Evolutionary conservation across 2,329 filamentous ascomycete species (phyloP).

Genomic region (Dissoconium aciculare): DNA sequence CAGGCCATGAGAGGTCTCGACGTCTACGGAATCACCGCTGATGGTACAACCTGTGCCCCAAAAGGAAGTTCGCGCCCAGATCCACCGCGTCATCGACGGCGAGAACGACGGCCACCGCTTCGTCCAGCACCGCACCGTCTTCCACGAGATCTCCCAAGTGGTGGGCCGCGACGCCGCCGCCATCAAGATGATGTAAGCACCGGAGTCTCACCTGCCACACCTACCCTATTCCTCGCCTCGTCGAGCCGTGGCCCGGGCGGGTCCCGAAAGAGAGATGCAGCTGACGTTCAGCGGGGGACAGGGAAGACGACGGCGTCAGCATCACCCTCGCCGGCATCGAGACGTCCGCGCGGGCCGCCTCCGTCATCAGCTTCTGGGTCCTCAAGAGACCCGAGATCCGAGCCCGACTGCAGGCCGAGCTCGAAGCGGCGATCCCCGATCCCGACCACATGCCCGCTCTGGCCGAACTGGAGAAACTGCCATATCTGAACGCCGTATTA

Average conservation of each 20-base stretch:
- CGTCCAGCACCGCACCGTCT: too few relatives aligned
- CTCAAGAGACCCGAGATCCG: conserved; percentile 23
- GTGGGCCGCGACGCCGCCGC: conserved; percentile 2
- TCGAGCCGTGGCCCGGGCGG: conserved; percentile 23
- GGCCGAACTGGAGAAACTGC: conserved; percentile 8
- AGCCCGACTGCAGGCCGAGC: conserved; percentile 25
- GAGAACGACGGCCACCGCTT: too few relatives aligned
- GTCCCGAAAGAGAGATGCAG: too few relatives aligned
- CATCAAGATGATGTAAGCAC: conserved; percentile 3
- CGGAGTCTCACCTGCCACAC: conserved; percentile 5
- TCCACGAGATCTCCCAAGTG: conserved; percentile 2
- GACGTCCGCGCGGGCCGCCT: conserved; percentile 30
- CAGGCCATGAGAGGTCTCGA: too few relatives aligned
- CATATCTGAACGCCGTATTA: conserved; percentile 8
- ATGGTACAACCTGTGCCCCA: too few relatives aligned
- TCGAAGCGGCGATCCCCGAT: conserved; percentile 15
- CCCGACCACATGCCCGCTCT: conserved; percentile 3
- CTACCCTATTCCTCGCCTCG: conserved; percentile 11
- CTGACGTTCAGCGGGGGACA: too few relatives aligned
- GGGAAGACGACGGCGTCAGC: conserved; percentile 29
- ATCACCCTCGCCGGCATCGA: conserved; percentile 34
- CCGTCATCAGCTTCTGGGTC: conserved; percentile 29
- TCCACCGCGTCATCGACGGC: too few relatives aligned
- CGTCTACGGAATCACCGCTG: too few relatives aligned
- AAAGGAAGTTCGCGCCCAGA: too few relatives aligned